These are phyloP conservation scores for Hypocrella siamensis DNA, from an alignment of 2,329 filamentous ascomycete species.

Conservation along the genomic window DNA sequence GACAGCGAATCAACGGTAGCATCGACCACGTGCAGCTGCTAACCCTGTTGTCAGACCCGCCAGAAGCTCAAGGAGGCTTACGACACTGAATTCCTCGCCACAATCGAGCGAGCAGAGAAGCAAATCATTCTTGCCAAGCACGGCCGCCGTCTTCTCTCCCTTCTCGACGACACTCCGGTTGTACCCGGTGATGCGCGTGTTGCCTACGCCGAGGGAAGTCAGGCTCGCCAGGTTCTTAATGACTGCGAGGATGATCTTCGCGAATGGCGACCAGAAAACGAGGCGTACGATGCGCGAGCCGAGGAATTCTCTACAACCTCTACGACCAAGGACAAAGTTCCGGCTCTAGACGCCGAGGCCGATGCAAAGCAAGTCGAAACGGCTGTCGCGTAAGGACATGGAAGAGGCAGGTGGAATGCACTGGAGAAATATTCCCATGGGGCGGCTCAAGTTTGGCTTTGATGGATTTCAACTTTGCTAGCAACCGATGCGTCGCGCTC, in stretches of 20 bases:
- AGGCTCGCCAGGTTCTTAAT: constrained; percentile 74
- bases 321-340: constrained; percentile 11
- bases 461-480: background rate
- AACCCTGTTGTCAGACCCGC: constrained; percentile 46
- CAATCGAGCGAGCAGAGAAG: constrained; percentile 93
- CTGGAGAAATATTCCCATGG: too few species aligned
- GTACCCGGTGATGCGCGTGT: constrained; percentile 67
- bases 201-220: constrained; percentile 48
- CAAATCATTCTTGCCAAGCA: constrained; percentile 89
- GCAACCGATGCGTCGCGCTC: too few species aligned
- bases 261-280: constrained; percentile 45
- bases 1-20: background rate
- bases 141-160: constrained; percentile 66
- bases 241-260: constrained; percentile 83
- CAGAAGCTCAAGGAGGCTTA: constrained; percentile 95
- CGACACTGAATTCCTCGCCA: constrained; percentile 71
- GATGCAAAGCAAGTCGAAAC: background rate
- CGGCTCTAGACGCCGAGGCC: constrained; percentile 3
- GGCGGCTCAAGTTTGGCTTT: background rate
- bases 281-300: constrained; percentile 13
- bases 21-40: background rate
- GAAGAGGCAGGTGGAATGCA: background rate
- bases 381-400: background rate
- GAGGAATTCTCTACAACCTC: constrained; percentile 10
- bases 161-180: constrained; percentile 80